These are phyloP conservation scores for Coriolopsis trogii DNA, from an alignment of 1,284 basidiomycete genomes.

Conservation along the genomic window DNA sequence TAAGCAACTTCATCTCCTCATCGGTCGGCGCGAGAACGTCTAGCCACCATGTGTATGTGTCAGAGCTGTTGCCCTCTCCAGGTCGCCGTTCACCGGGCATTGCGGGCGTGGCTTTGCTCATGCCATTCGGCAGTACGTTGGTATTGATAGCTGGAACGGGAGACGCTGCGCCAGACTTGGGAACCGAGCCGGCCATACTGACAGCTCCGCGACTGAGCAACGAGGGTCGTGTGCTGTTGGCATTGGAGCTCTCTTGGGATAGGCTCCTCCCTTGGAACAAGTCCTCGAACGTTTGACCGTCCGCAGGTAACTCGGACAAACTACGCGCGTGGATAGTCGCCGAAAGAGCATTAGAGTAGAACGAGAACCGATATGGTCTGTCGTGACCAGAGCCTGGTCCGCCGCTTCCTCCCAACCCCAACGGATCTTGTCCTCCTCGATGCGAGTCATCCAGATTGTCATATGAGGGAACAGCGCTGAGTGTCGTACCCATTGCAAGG, in stretches of 20 bases:
- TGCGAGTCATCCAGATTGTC: conserved; percentile 30
- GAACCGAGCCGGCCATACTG: conserved; percentile 9
- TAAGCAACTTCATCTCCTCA: conserved; percentile 97
- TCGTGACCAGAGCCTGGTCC: conserved; percentile 62
- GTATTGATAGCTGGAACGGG: conserved; percentile 9
- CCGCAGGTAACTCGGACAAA: conserved; percentile 91
- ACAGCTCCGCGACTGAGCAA: conserved; percentile 19
- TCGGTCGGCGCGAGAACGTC: conserved; percentile 95
- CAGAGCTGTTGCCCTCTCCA: conserved; percentile 18
- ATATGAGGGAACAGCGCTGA: conserved; percentile 39
- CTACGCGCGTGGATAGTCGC: conserved; percentile 96
- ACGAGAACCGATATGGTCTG: conserved; percentile 96
- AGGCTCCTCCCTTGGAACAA: conserved; percentile 69
- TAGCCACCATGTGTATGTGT: conserved; percentile 88
- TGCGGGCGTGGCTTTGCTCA: conserved; percentile 24
- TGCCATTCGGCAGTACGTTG: conserved; percentile 11
- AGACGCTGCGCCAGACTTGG: conserved; percentile 15
- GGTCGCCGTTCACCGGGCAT: conserved; percentile 16
- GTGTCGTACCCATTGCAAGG: conserved; percentile 29
- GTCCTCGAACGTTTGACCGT: conserved; percentile 93
- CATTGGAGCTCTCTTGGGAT: conserved; percentile 16
- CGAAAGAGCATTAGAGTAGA: conserved; percentile 93
- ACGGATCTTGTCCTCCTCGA: conserved; percentile 8
- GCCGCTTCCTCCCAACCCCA: conserved; percentile 15
- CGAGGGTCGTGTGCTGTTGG: conserved; percentile 8